phyloP scores from a whole-genome alignment of 495 filamentous ascomycete species.

The Aspergillus diversus region DNA sequence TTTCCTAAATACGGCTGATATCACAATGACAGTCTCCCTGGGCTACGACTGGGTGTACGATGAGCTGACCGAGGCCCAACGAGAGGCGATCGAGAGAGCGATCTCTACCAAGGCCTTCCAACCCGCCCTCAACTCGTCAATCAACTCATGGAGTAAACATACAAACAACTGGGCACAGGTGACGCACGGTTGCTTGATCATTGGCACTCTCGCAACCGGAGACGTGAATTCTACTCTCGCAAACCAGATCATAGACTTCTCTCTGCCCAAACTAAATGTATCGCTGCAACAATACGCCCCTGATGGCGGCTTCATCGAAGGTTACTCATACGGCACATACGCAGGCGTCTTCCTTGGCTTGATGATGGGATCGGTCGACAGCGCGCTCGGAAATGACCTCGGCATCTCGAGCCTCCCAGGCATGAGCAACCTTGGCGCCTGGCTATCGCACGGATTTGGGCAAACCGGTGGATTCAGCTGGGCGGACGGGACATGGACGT shows the following conservation, averaged over 20 bases:
- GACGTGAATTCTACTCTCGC: not conserved
- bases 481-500: not conserved
- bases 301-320: not conserved
- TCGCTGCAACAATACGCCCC: not conserved
- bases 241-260: not conserved
- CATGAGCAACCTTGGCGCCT: not conserved
- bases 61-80: not conserved
- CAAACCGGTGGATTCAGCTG: not conserved
- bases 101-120: not conserved
- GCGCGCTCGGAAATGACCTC: not conserved
- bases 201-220: not conserved
- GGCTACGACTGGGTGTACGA: constrained; percentile 1
- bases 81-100: not conserved
- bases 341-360: not conserved
- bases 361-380: not conserved
- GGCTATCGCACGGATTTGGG: not conserved
- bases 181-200: not conserved
- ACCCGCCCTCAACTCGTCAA: not conserved
- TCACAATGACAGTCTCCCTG: not conserved
- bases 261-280: not conserved
- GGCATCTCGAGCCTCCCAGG: not conserved
- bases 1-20: not conserved
- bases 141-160: not conserved
- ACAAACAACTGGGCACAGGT: not conserved
- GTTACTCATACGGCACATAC: not conserved